These are phyloP conservation scores for Paulownia fortunei DNA, from an alignment of 257 asterid genomes.

Conservation along the genomic window DNA sequence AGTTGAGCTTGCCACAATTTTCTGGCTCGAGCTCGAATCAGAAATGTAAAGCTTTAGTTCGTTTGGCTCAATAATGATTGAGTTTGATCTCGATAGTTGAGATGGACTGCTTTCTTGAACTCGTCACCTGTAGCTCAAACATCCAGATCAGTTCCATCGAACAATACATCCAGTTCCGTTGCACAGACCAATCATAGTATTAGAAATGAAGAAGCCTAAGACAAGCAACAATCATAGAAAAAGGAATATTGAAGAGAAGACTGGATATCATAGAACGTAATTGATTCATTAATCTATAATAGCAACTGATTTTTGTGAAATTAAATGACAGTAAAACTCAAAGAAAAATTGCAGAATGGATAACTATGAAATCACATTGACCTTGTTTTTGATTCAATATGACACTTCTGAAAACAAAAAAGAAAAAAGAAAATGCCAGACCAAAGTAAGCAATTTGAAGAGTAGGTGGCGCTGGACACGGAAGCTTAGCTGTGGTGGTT, in stretches of 20 bases:
- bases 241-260: background rate
- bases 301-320: background rate
- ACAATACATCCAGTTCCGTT: background rate
- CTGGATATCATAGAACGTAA: background rate
- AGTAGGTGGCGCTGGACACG: background rate
- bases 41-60: background rate
- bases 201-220: background rate
- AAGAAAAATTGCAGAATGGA: background rate
- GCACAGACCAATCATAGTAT: background rate
- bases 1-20: slow-evolving; percentile 16
- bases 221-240: slow-evolving; percentile 5
- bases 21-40: background rate
- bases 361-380: background rate
- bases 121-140: background rate
- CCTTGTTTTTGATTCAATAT: background rate
- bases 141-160: slow-evolving; percentile 8
- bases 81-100: slow-evolving; percentile 6
- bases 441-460: background rate
- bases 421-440: background rate
- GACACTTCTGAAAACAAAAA: background rate
- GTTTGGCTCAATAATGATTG: background rate
- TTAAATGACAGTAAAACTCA: background rate
- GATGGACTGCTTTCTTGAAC: background rate
- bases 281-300: background rate
- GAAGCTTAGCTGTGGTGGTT: background rate